phyloP scores from a whole-genome alignment of 2,329 filamentous ascomycete genomes.

The Monilinia fructicola region DNA sequence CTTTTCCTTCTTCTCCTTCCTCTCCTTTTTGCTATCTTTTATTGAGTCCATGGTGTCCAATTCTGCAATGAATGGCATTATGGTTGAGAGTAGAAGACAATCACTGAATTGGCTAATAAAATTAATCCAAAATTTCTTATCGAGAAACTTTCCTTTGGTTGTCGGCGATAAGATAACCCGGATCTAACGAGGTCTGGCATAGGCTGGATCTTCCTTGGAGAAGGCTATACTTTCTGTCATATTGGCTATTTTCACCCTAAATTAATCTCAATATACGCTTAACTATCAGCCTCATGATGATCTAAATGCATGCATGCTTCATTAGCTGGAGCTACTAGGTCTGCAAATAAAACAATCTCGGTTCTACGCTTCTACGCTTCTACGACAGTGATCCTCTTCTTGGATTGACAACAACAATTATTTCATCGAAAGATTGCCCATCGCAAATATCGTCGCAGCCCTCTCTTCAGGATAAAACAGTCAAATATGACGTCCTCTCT shows the following conservation, averaged over 20 bases:
- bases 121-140: conserved; percentile 25
- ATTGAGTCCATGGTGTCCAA: conserved; percentile 5
- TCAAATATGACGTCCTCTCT: conserved; percentile 14
- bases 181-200: conserved; percentile 15
- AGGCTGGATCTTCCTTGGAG: background rate
- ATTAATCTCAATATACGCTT: conserved; percentile 3
- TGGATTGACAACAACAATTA: background rate
- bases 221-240: conserved; percentile 9
- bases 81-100: conserved; percentile 3
- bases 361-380: background rate
- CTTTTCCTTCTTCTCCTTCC: conserved; percentile 9
- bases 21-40: conserved; percentile 12
- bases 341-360: conserved; percentile 4
- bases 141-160: conserved; percentile 19
- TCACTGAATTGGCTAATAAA: background rate
- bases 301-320: conserved; percentile 1
- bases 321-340: too few species aligned
- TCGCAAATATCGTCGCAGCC: background rate
- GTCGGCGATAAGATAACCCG: conserved; percentile 21
- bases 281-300: conserved; percentile 14
- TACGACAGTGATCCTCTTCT: conserved; percentile 1
- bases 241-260: conserved; percentile 17
- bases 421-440: background rate
- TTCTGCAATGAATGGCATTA: conserved; percentile 19
- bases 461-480: background rate